Evolutionary conservation across 169 alveolate genomes (phyloP), one percentile per base, ranked within the genome.

Genomic region (Plasmodium gonderi): DNA sequence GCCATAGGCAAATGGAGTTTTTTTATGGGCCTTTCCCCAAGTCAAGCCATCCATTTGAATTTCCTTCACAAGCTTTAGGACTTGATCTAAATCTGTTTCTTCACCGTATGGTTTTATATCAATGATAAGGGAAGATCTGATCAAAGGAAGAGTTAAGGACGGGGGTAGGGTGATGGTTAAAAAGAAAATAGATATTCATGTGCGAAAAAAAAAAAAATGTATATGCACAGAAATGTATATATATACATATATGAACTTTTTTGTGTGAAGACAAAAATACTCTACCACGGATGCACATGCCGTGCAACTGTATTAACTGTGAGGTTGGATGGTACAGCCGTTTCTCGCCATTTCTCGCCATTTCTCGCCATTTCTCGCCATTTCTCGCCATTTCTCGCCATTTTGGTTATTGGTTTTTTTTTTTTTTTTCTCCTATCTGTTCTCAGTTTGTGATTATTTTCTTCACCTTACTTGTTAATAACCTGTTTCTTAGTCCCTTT

Each of bases 1-100:
- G 17, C 98, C 98, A 78, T 90, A 96, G 12, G 98, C 98, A 54
- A 96, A 91, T n/a, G 98, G 98, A 29, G 93, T 95, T 92, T 95
- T 96, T 76, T 96, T 95, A 79, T 94, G 92, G 36, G 96, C 97
- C 64, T 92, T 97, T 14, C 98, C 98, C 98, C 98, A 96, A 8
- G 97, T 94, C 51, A 96, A 90, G 17, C 98, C 98, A 26, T 96
- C 98, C 76, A 96, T 91, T 72, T 93, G 81, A 65, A 96, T 92
- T 67, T 79, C 80, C 94, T 95, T 96, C 40, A 96, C 97, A 49
- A 91, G 83, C 31, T 94, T 90, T 80, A 91, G 45, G n/a, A 96
- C 96, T 47, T 95, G 96, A 76, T 96, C 98, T 77, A 96, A 82
- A 72, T 96, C 91, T 9, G 97, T 95, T 33, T 96, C 97, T 45